Evolutionary conservation across 2,329 filamentous ascomycete genomes (phyloP), one percentile per base, ranked within the genome.

Genomic region (Albophoma yamanashiensis): DNA sequence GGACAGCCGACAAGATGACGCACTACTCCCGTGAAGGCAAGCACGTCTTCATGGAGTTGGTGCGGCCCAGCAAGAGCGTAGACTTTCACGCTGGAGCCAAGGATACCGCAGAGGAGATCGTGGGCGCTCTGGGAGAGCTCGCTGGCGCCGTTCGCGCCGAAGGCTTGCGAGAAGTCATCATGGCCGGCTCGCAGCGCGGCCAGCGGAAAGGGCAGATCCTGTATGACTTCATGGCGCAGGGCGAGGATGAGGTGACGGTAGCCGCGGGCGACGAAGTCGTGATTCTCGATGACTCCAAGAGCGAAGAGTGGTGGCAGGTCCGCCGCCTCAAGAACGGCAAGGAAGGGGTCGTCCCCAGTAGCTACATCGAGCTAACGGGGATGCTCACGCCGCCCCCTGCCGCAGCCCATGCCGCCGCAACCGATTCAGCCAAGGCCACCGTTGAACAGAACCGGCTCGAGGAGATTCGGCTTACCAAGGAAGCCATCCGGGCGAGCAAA

Each of bases 221-320:
- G 42, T 97, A 97, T 71, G 93, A 97, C 70, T 99, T 99, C 72
- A 89, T 91, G 85, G 94, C 94, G 0, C 93, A 97, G 72, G 92
- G 92, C 42, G 90, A 96, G 9, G 94, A 99, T 68, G 94, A 99
- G 74, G 93, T 99, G 56, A 96, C 91, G 0, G 94, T 99, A 55
- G 87, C 84, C 34, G 83, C 89, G 27, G 94, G 89, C 47, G 94
- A 99, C 70, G 93, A 99, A 69, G 93, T 99, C 47, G 78, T 96
- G 52, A 79, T 99, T 59, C 73, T 97, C 60, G 93, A 99, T 70
- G 92, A 97, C 69, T 85, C 81, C 40, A 94, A 92, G 75, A 97
- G 92, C 63, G 92, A 97, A 61, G 94, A 99, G 71, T 99, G 94
- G 94, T 97, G 94, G 93, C 92, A 94, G 79, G 91, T 99, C 42